Conservation (phyloP, 306 rosid genomes). For the Lathyrus sativus region DNA sequence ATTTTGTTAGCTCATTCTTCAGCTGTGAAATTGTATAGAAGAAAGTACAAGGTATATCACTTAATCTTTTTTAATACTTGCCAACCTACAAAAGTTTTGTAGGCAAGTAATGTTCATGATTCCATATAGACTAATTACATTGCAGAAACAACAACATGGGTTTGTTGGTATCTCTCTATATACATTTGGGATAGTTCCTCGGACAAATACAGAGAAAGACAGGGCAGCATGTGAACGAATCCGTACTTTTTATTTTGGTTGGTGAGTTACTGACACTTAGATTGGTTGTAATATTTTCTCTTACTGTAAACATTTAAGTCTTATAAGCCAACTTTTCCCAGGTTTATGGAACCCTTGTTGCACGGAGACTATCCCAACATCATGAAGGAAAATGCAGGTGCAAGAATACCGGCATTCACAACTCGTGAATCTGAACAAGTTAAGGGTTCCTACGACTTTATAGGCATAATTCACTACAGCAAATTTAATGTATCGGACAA, state of each 20-base stretch:
- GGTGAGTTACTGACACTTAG: slow-evolving; percentile 45
- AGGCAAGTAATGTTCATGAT: not conserved
- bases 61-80: not conserved
- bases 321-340: slow-evolving; percentile 29
- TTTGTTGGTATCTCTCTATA: slow-evolving; percentile 57
- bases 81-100: not conserved
- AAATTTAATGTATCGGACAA: slow-evolving; percentile 40
- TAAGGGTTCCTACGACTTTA: slow-evolving; percentile 63
- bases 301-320: not conserved
- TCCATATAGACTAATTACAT: not conserved
- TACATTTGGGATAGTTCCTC: slow-evolving; percentile 45
- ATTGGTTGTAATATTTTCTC: not conserved
- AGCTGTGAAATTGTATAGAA: slow-evolving; percentile 55
- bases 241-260: slow-evolving; percentile 47
- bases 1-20: slow-evolving; percentile 74
- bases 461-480: slow-evolving; percentile 52
- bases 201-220: slow-evolving; percentile 50
- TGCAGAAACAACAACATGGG: slow-evolving; percentile 70
- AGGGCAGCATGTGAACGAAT: slow-evolving; percentile 48
- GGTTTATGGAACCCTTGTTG: slow-evolving; percentile 67
- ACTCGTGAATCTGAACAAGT: slow-evolving; percentile 47
- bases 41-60: slow-evolving; percentile 51
- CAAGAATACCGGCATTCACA: slow-evolving; percentile 60
- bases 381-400: slow-evolving; percentile 58
- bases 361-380: slow-evolving; percentile 61